Conservation (phyloP, 768 basidiomycete genomes). For the Suillus spraguei region DNA sequence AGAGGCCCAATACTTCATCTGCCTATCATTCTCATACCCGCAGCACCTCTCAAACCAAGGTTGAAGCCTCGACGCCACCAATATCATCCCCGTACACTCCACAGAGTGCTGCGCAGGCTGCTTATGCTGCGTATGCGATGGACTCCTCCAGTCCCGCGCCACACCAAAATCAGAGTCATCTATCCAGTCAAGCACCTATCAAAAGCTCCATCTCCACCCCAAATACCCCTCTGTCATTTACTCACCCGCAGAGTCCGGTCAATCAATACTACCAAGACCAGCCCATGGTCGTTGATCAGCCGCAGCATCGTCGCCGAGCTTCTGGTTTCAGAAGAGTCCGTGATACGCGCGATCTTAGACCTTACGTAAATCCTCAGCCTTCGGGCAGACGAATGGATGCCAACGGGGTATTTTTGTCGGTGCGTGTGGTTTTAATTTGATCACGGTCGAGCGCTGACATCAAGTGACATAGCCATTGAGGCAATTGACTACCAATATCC, state of each 20-base stretch:
- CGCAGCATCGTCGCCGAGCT: slow-evolving; percentile 62
- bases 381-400: slow-evolving; percentile 76
- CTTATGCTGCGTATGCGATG: slow-evolving; percentile 59
- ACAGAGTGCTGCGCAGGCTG: slow-evolving; percentile 43
- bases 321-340: slow-evolving; percentile 81
- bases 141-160: slow-evolving; percentile 68
- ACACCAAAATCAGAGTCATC: slow-evolving; percentile 51
- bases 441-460: slow-evolving; percentile 11
- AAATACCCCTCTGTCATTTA: slow-evolving; percentile 70
- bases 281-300: slow-evolving; percentile 71
- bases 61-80: slow-evolving; percentile 51
- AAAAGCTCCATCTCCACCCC: slow-evolving; percentile 69
- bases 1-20: slow-evolving; percentile 42
- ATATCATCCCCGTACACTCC: slow-evolving; percentile 58
- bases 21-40: slow-evolving; percentile 60
- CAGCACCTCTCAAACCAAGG: slow-evolving; percentile 57
- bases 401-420: slow-evolving; percentile 78
- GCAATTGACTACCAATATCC: slow-evolving; percentile 81
- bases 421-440: slow-evolving; percentile 42
- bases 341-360: slow-evolving; percentile 75
- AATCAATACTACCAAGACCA: slow-evolving; percentile 66
- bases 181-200: slow-evolving; percentile 47
- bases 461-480: slow-evolving; percentile 51
- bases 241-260: slow-evolving; percentile 52
- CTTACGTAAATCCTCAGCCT: slow-evolving; percentile 65